Evolutionary conservation across 2,329 filamentous ascomycete genomes (phyloP).

Genomic region (Fusarium verticillioides): DNA sequence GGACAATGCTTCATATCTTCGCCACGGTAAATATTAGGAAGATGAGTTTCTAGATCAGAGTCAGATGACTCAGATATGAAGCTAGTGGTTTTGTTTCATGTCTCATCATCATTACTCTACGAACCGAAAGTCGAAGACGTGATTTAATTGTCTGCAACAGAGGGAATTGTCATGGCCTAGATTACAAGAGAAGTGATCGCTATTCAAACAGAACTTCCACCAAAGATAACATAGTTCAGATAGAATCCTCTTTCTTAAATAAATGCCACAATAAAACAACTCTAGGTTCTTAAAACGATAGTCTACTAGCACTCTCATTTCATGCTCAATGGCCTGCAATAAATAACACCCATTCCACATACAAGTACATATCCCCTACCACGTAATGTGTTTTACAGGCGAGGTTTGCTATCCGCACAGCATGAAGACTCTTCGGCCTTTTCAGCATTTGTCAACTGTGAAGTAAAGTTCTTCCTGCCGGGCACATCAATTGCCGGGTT

Average conservation of each 20-base stretch:
- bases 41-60: rapidly evolving
- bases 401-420: neutral
- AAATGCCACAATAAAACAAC: rapidly evolving
- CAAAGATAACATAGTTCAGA: rapidly evolving
- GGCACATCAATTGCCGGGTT: conserved; percentile 12
- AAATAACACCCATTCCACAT: too few relatives aligned
- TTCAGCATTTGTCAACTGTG: neutral
- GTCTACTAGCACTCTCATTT: neutral
- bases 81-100: rapidly evolving
- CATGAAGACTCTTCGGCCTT: rapidly evolving
- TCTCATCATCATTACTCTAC: rapidly evolving
- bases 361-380: too few relatives aligned
- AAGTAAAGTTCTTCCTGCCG: neutral
- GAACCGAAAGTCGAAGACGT: rapidly evolving
- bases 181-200: too few relatives aligned
- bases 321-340: too few relatives aligned
- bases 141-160: rapidly evolving
- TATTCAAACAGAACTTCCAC: too few relatives aligned
- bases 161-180: too few relatives aligned
- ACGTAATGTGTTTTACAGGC: neutral
- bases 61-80: rapidly evolving
- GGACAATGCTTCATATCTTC: neutral
- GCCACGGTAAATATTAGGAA: neutral
- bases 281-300: rapidly evolving
- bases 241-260: rapidly evolving